A percentile compares a stretch with the other conserved stretches of the same genome.
phyloP scores from a whole-genome alignment of 805 yeast genomes.

The Saccharomycopsis sp. region DNA sequence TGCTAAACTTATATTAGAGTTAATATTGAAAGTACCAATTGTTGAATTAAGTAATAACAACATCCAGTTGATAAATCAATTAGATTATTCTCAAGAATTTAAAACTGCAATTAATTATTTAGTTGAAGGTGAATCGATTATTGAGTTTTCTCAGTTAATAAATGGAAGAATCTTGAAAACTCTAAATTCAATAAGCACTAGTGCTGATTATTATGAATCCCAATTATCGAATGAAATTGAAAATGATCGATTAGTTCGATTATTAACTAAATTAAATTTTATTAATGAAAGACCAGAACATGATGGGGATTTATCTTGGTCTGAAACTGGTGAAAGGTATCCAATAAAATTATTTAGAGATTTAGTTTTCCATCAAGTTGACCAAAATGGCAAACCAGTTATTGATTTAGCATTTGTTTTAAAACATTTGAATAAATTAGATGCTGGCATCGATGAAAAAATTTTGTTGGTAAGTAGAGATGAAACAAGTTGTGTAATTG shows the following conservation, averaged over 20 bases:
- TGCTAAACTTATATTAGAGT: constrained; percentile 53
- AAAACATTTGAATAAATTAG: constrained; percentile 76
- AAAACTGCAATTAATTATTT: constrained; percentile 37
- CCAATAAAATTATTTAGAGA: constrained; percentile 72
- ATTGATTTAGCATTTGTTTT: constrained; percentile 80
- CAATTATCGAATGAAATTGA: constrained; percentile 70
- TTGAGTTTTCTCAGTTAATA: constrained; percentile 34
- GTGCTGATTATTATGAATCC: constrained; percentile 53
- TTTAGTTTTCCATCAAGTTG: constrained; percentile 77
- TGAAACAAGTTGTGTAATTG: constrained; percentile 77
- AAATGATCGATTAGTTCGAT: constrained; percentile 78
- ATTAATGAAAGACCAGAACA: constrained; percentile 69
- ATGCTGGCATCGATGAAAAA: constrained; percentile 84
- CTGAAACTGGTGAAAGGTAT: constrained; percentile 69
- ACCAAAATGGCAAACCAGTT: constrained; percentile 69
- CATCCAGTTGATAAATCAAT: not conserved
- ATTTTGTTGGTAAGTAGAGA: constrained; percentile 75
- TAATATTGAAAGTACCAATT: constrained; percentile 32
- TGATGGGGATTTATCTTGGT: constrained; percentile 51
- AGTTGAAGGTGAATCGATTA: constrained; percentile 23
- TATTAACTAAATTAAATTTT: constrained; percentile 74
- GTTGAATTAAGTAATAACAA: not conserved
- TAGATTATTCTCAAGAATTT: constrained; percentile 31
- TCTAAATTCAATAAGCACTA: constrained; percentile 43
- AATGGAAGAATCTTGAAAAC: constrained; percentile 39